Base-by-base conservation (phyloP, 2,329 filamentous ascomycete genomes). In the Fusarium citri region DNA sequence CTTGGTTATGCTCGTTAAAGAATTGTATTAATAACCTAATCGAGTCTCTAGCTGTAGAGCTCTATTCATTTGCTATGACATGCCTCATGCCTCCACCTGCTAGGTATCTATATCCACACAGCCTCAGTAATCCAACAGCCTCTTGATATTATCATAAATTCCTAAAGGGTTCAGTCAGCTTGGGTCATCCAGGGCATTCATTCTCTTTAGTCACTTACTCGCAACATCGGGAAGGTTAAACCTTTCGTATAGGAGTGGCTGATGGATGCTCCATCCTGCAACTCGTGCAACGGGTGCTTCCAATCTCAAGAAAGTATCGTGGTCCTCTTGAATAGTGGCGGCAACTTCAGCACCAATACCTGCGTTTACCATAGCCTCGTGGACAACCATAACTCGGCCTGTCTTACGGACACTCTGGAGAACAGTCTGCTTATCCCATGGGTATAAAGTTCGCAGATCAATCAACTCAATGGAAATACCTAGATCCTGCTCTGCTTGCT, bases 341-440 rank as follows among this genome's bases (percentile, higher is more conserved):
- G 94, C 93, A 1, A 98, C 91, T 77, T 97, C 94, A 8, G 94
- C 94, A 4, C 94, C 94, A 18, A 97, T 88, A 16, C 94, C 94
- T 9, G 92, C 92, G 74, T 97, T 97, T 69, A 94, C 86, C 92
- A 96, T 97, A 60, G 93, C 91, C 81, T 98, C 94, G 77, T 98
- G 94, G 9, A 98, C 94, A 3, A 98, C 91, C 57, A 98, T 87
- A 41, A 92, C 94, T 64, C 93, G 83, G 0, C 94, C 94, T 1
- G 94, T 97, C 84, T 96, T 97, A 73, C 87, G 88, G 16, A 97
- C 94, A 69, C 94, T 97, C 55, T 91, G 83, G 64, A 97, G 84
- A 3, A 98, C 87, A 0, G 92, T 92, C 77, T 91, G 85, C 75
- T 93, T 89, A 78, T 98, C 94, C 94, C 94, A 98, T 0, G 94